phyloP scores from a whole-genome alignment of 2,329 filamentous ascomycete species.

The Ophiostoma himal-ulmi region DNA sequence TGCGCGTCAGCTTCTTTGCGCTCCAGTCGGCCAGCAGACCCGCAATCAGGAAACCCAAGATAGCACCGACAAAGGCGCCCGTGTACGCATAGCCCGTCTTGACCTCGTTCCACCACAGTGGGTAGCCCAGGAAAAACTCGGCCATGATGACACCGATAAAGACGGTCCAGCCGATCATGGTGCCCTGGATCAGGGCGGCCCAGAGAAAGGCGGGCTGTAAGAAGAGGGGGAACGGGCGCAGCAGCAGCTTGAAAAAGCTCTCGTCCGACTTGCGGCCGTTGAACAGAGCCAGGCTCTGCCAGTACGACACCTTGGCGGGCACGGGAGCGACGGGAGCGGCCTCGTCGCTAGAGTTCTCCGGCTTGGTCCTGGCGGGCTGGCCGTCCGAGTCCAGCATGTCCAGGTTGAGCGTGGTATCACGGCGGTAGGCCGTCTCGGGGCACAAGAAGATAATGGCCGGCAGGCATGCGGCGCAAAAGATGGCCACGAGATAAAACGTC shows the following conservation, averaged over 20 bases:
- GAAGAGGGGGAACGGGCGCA: slow-evolving; percentile 78
- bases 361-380: slow-evolving; percentile 21
- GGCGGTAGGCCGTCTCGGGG: slow-evolving; percentile 75
- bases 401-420: slow-evolving; percentile 62
- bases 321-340: slow-evolving; percentile 17
- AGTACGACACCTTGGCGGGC: slow-evolving; percentile 49
- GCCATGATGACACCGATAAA: slow-evolving; percentile 80
- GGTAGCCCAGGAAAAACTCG: slow-evolving; percentile 74
- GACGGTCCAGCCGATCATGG: slow-evolving; percentile 92
- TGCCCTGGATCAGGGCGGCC: slow-evolving; percentile 73
- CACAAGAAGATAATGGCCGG: slow-evolving; percentile 70
- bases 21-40: slow-evolving; percentile 69
- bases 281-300: slow-evolving; percentile 61
- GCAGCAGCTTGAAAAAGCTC: slow-evolving; percentile 56
- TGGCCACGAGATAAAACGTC: slow-evolving; percentile 83
- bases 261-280: slow-evolving; percentile 79
- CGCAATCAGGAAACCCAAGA: slow-evolving; percentile 70
- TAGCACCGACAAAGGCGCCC: slow-evolving; percentile 75
- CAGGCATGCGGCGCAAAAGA: slow-evolving; percentile 67
- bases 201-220: slow-evolving; percentile 81
- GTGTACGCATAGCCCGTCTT: slow-evolving; percentile 82
- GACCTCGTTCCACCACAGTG: slow-evolving; percentile 75
- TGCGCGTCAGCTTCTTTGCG: slow-evolving; percentile 62
- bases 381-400: slow-evolving; percentile 49
- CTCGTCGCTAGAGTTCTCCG: slow-evolving; percentile 18